Evolutionary conservation across 257 asterid species (phyloP), one percentile per base, ranked within the genome.

Genomic region (Rubia yunnanensis): DNA sequence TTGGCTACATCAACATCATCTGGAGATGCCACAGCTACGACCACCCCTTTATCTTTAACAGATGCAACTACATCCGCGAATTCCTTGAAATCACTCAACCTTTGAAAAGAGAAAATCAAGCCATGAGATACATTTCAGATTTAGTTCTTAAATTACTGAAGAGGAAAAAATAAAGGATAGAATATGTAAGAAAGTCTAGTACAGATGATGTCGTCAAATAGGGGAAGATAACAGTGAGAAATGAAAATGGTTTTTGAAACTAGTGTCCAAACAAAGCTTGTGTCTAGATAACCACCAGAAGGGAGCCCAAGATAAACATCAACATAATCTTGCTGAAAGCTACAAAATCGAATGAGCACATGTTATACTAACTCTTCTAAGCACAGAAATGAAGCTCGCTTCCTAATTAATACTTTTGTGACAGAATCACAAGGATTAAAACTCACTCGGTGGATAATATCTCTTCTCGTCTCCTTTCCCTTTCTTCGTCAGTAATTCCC

Each of bases 401-500:
- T 20, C 65, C 7, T 14, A 30, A 59, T 8, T 32, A 4, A 48
- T 46, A 48, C 22, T 14, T 39, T 57, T 5, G 4, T 5, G 11
- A 13, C 41, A 61, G 22, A 13, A 49, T 22, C 35, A 22, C 23
- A 59, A 30, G 11, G 53, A 9, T 28, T 24, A 17, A 27, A 18
- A 35, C 48, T 74, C 85, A 94, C 99, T 95, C 90, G 60, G 98
- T 88, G 41, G 95, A 85, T 74, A 90, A 76, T 73, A 94, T 94
- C 80, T 94, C 96, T 77, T 88, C 98, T 27, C 98, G 87, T 75
- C 97, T 86, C 48, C 46, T 73, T 81, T 86, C 86, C 73, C 96
- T 84, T 81, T 94, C 98, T 76, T 90, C 96, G 72, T 91, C 92
- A 0, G 96, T 85, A 66, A 94, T 80, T 80, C 96, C 95, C 77